A percentile compares a stretch with the other conserved stretches of the same genome.
Conservation (phyloP, 2,329 filamentous ascomycete genomes). For the Fusarium irregulare region DNA sequence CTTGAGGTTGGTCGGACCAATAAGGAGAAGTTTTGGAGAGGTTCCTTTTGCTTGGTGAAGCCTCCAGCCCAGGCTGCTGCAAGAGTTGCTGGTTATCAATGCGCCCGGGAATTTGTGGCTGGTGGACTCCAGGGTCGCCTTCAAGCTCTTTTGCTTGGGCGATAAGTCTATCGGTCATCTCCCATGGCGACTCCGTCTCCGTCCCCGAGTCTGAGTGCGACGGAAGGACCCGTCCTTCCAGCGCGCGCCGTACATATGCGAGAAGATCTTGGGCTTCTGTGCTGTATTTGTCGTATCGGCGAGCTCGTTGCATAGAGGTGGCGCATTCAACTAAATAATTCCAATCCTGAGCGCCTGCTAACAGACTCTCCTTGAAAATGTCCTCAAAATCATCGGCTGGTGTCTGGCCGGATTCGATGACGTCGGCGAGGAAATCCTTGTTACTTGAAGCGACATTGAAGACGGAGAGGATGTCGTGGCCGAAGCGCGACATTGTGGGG, state of each 20-base stretch:
- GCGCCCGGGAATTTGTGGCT: constrained; percentile 20
- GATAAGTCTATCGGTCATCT: constrained; percentile 52
- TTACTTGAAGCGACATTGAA: constrained; percentile 51
- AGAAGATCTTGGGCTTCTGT: constrained; percentile 52
- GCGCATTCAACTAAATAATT: constrained; percentile 51
- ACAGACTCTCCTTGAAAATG: constrained; percentile 49
- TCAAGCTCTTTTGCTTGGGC: constrained; percentile 46
- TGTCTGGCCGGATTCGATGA: constrained; percentile 46
- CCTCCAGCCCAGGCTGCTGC: constrained; percentile 12
- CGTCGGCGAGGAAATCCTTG: constrained; percentile 48
- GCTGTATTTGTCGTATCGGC: constrained; percentile 20
- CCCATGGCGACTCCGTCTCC: constrained; percentile 44
- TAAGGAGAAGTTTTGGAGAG: constrained; percentile 44
- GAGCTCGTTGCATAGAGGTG: constrained; percentile 41
- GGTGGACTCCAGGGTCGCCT: constrained; percentile 32
- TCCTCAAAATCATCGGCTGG: constrained; percentile 48
- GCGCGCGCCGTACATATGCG: constrained; percentile 47
- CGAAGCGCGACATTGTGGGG: constrained; percentile 35
- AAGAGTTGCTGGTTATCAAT: constrained; percentile 6
- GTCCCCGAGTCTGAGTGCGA: constrained; percentile 1
- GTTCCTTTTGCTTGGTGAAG: constrained; percentile 18
- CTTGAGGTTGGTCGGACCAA: constrained; percentile 43
- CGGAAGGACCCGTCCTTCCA: constrained; percentile 22
- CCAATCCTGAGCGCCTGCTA: constrained; percentile 52
- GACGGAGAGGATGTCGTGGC: constrained; percentile 44